Base-by-base conservation (phyloP, 2,329 filamentous ascomycete species). In the Verticillium nubilum region DNA sequence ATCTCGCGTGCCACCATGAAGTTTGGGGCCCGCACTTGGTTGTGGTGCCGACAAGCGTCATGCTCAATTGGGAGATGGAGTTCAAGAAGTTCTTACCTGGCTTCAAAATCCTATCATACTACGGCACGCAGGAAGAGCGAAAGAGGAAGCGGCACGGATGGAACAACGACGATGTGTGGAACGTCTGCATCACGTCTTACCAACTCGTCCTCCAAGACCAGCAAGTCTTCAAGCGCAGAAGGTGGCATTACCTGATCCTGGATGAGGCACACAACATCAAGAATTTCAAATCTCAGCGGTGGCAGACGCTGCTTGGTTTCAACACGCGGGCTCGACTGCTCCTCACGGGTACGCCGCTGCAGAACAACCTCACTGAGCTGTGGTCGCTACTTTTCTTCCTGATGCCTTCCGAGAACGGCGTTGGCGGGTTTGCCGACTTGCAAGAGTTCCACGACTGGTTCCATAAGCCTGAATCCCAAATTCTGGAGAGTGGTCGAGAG, bases 261-360 rank as follows among this genome's bases (percentile, higher is more conserved):
- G 95, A 99, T 67, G 95, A 99, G 76, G 95, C 96, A 0, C 95
- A 99, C 78, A 98, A 99, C 75, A 99, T 99, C 81, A 98, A 99
- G 71, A 99, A 99, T 74, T 99, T 98, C 80, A 93, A 96, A 69
- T 97, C 94, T 1, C 93, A 97, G 72, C 83, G 94, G 64, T 99
- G 95, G 93, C 95, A 98, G 72, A 94, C 92, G 0, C 83, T 99
- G 64, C 85, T 99, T 25, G 95, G 90, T 0, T 96, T 99, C 77
- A 94, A 96, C 67, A 98, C 95, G 0, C 87, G 89, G 63, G 88
- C 93, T 28, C 86, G 95, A 33, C 83, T 99, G 12, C 78, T 99
- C 0, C 81, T 99, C 12, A 99, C 95, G 0, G 95, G 95, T 60
- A 99, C 95, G 1, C 95, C 96, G 2, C 80, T 99, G 26, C 95